Conservation (phyloP, 768 basidiomycete species). For the Boletus edulis region DNA sequence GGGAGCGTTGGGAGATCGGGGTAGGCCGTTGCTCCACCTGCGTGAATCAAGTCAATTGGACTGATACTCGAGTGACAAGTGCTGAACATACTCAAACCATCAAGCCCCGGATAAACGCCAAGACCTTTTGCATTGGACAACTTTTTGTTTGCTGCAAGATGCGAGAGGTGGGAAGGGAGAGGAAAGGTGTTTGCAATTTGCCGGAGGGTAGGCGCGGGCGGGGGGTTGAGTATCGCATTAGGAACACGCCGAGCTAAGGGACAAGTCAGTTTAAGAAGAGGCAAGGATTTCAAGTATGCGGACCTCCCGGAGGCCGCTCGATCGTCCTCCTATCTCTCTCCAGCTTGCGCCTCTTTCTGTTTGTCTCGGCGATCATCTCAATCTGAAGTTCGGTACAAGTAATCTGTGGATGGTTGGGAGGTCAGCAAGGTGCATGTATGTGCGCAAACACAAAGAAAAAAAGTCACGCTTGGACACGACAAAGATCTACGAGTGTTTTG, state of each 20-base stretch:
- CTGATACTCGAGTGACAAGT: slow-evolving; percentile 3
- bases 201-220: slow-evolving; percentile 60
- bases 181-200: slow-evolving; percentile 63
- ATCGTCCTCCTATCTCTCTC: slow-evolving; percentile 81
- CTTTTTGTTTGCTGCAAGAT: slow-evolving; percentile 20
- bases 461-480: neutral
- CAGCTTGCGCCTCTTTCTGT: slow-evolving; percentile 77
- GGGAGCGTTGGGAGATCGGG: slow-evolving; percentile 40
- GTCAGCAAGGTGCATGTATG: slow-evolving; percentile 7
- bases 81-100: slow-evolving; percentile 16
- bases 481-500: neutral
- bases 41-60: slow-evolving; percentile 25
- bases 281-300: slow-evolving; percentile 21
- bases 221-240: slow-evolving; percentile 45
- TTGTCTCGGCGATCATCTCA: slow-evolving; percentile 87
- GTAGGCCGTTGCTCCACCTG: slow-evolving; percentile 40
- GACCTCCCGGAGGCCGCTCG: slow-evolving; percentile 76
- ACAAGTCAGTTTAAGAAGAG: slow-evolving; percentile 2
- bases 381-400: slow-evolving; percentile 78
- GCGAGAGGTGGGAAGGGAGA: slow-evolving; percentile 33
- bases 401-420: slow-evolving; percentile 40
- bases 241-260: slow-evolving; percentile 58
- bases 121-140: slow-evolving; percentile 18
- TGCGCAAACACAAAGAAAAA: neutral
- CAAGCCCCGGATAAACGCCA: slow-evolving; percentile 16